These are phyloP conservation scores for Starmerella asiatica DNA, from an alignment of 805 yeast genomes.

Conservation along the genomic window DNA sequence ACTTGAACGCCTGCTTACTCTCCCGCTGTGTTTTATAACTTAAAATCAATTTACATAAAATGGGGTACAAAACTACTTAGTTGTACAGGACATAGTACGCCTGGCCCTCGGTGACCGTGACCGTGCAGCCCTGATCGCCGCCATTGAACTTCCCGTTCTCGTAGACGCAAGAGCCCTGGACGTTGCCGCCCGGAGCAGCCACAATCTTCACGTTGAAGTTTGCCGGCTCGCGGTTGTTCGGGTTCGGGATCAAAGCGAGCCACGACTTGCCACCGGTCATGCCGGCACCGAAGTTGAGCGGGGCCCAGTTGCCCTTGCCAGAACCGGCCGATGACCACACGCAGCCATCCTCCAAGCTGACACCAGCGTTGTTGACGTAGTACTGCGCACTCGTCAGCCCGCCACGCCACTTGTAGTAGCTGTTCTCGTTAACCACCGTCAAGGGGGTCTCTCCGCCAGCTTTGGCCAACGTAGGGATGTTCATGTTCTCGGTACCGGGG, in stretches of 20 bases:
- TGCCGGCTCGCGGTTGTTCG: slow-evolving; percentile 60
- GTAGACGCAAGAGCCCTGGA: slow-evolving; percentile 67
- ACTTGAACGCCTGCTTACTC: too few species aligned
- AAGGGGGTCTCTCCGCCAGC: slow-evolving; percentile 55
- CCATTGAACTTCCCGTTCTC: slow-evolving; percentile 65
- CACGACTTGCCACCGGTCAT: slow-evolving; percentile 57
- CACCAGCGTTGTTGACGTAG: slow-evolving; percentile 96
- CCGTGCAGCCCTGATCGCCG: slow-evolving; percentile 85
- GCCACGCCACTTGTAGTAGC: slow-evolving; percentile 75
- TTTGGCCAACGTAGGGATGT: slow-evolving; percentile 69
- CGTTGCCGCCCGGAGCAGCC: slow-evolving; percentile 47
- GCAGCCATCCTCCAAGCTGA: slow-evolving; percentile 79
- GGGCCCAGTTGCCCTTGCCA: slow-evolving; percentile 96
- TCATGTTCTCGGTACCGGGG: slow-evolving; percentile 99
- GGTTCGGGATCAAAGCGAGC: slow-evolving; percentile 87
- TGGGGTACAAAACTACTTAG: slow-evolving; percentile 9
- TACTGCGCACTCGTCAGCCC: slow-evolving; percentile 82
- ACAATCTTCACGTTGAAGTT: slow-evolving; percentile 70
- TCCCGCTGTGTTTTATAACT: not conserved
- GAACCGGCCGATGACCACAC: slow-evolving; percentile 76
- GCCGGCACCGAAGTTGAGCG: slow-evolving; percentile 90
- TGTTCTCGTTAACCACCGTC: slow-evolving; percentile 64
- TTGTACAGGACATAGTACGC: slow-evolving; percentile 71
- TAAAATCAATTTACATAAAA: not conserved
- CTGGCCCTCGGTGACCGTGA: slow-evolving; percentile 67